Conservation (phyloP, 768 basidiomycete genomes). For the Hydnum rufescens region DNA sequence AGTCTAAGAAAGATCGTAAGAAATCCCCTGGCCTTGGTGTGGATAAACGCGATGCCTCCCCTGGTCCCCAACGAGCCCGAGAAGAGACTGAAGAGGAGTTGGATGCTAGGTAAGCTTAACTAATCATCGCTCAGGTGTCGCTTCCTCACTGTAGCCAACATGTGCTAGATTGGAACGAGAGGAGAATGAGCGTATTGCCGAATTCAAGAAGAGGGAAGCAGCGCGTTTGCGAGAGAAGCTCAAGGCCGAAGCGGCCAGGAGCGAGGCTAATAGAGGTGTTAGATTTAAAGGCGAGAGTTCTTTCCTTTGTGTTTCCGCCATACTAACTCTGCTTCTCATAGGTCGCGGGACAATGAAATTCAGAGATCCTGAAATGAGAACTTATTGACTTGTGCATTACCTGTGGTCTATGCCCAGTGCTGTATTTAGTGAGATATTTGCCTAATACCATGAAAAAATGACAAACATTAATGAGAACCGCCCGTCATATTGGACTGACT, state of each 20-base stretch:
- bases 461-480: too few species aligned
- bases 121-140: not conserved
- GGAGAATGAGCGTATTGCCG: constrained; percentile 35
- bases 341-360: constrained; percentile 16
- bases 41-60: constrained; percentile 4
- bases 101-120: constrained; percentile 23
- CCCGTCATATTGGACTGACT: too few species aligned
- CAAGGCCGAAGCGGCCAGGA: constrained; percentile 20
- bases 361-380: constrained; percentile 13
- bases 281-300: constrained; percentile 38
- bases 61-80: constrained; percentile 5
- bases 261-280: constrained; percentile 26
- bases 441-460: too few species aligned
- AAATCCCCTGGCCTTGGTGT: constrained; percentile 3
- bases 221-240: constrained; percentile 17
- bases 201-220: constrained; percentile 23
- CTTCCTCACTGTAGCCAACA: not conserved
- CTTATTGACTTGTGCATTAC: too few species aligned
- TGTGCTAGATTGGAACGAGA: constrained; percentile 34
- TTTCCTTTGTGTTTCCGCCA: not conserved
- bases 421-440: too few species aligned
- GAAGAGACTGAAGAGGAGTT: constrained; percentile 57
- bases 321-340: not conserved
- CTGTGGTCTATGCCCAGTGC: too few species aligned
- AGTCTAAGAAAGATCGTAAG: constrained; percentile 10